Base-by-base conservation (phyloP, 805 yeast genomes). In the Schizosaccharomyces octosporus region DNA sequence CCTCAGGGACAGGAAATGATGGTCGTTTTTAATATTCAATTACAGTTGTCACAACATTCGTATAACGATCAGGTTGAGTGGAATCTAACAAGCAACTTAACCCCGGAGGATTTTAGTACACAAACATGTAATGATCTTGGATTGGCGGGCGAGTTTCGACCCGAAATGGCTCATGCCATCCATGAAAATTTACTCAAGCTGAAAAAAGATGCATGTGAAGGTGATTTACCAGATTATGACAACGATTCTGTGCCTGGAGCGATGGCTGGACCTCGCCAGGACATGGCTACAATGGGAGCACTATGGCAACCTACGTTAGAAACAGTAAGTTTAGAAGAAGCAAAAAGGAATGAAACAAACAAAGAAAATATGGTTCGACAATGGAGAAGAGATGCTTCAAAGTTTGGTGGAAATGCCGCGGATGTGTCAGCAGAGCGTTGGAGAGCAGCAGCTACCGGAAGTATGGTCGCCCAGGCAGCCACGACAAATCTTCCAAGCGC, bases 11-110 rank as follows among this genome's bases (percentile, higher is more conserved):
- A 72, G 48, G 86, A 82, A 62, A 76, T 77, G 55, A 93, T 85
- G 67, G 95, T 85, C 1, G 78, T 93, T 3, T 78, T 93, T 43
- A 85, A 87, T 65, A 72, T 93, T 48, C 82, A 90, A 17, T 85
- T 93, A 59, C 87, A 84, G 68, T 73, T 93, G 64, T 87, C 88
- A 65, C 85, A 85, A 69, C 83, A 82, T 66, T 77, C 89, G 54
- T 88, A 82, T 67, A 95, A 88, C 66, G 98, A 93, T 71, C 84
- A 85, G 69, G 84, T 93, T 65, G 97, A 93, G 72, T 90, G 97
- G 97, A 94, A 93, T 68, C 74, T 93, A 55, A 68, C 68, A 19
- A 70, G 71, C 11, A 61, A 65, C 9, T 73, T 74, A 5, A 5
- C 68, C 85, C 97, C 98, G 0, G 95, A 88, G 69, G 73, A 73